A percentile compares a stretch with the other conserved stretches of the same genome.
Conservation (phyloP, 2,329 filamentous ascomycete species). For the Arthroderma sp. region DNA sequence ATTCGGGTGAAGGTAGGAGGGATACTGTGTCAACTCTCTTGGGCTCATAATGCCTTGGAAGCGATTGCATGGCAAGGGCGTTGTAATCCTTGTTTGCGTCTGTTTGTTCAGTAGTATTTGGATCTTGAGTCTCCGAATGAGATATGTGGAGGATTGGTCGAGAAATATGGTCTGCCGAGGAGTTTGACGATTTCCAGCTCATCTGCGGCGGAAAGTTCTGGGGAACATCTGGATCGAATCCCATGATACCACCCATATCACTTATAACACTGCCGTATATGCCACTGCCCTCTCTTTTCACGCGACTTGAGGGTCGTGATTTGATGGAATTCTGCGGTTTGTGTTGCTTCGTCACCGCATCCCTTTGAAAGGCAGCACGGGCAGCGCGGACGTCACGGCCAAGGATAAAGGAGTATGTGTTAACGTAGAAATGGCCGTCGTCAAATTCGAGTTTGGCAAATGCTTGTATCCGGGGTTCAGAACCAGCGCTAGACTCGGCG, state of each 20-base stretch:
- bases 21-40: constrained; percentile 34
- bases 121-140: constrained; percentile 6
- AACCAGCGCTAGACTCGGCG: constrained; percentile 25
- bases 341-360: constrained; percentile 30
- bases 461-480: constrained; percentile 39
- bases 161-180: constrained; percentile 24
- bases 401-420: constrained; percentile 49
- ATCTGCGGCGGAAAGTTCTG: constrained; percentile 26
- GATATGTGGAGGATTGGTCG: constrained; percentile 15
- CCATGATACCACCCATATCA: constrained; percentile 43
- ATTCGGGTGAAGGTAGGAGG: constrained; percentile 37
- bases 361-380: constrained; percentile 32
- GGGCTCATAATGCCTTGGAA: constrained; percentile 13
- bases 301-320: constrained; percentile 32
- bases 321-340: constrained; percentile 35
- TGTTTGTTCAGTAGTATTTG: constrained; percentile 5
- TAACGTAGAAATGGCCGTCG: constrained; percentile 54
- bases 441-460: constrained; percentile 53
- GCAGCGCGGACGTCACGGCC: constrained; percentile 46
- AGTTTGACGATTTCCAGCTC: constrained; percentile 38
- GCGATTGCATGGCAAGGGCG: constrained; percentile 33
- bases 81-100: constrained; percentile 31
- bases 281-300: constrained; percentile 31
- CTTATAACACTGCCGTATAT: constrained; percentile 40
- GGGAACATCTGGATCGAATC: constrained; percentile 31